Conservation (phyloP, 2,329 filamentous ascomycete genomes). For the Colletotrichum sidae region DNA sequence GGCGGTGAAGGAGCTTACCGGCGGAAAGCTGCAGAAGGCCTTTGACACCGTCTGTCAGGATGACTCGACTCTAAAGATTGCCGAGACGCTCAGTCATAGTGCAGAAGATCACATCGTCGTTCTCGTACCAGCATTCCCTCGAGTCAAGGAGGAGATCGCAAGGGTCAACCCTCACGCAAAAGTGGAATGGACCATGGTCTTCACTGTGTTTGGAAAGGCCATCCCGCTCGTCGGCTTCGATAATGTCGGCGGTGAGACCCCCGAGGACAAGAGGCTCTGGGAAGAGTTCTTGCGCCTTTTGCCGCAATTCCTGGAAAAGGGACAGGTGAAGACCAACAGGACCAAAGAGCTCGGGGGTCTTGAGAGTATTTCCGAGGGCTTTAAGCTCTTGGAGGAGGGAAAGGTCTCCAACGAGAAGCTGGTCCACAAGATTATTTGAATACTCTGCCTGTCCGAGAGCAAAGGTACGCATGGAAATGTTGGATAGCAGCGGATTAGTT, state of each 20-base stretch:
- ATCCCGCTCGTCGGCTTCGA: conserved; percentile 4
- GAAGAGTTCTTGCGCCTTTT: conserved; percentile 12
- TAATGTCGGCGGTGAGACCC: conserved; percentile 15
- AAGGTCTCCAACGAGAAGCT: conserved; percentile 4
- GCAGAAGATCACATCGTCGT: conserved; percentile 45
- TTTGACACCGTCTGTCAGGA: conserved; percentile 47
- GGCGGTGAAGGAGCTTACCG: conserved; percentile 35
- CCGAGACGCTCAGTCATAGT: conserved; percentile 37
- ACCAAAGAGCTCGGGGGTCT: not conserved
- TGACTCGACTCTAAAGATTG: conserved; percentile 43
- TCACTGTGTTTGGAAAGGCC: conserved; percentile 7
- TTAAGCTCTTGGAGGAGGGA: conserved; percentile 2
- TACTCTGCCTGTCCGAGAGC: not conserved
- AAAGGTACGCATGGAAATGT: fast-evolving
- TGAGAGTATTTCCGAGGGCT: not conserved
- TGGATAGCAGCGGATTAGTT: fast-evolving
- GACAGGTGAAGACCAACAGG: not conserved
- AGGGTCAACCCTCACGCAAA: not conserved
- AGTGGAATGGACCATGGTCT: conserved; percentile 11
- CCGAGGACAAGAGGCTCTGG: conserved; percentile 19
- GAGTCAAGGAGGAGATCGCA: conserved; percentile 3
- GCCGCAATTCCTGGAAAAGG: not conserved
- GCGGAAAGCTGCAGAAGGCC: conserved; percentile 32
- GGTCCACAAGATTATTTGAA: conserved; percentile 13
- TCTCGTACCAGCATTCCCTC: conserved; percentile 30